Percentiles rank a stretch among this genome's conserved stretches.
Conservation (phyloP, 148 eudicot genomes). For the Vaccinium darrowii region DNA sequence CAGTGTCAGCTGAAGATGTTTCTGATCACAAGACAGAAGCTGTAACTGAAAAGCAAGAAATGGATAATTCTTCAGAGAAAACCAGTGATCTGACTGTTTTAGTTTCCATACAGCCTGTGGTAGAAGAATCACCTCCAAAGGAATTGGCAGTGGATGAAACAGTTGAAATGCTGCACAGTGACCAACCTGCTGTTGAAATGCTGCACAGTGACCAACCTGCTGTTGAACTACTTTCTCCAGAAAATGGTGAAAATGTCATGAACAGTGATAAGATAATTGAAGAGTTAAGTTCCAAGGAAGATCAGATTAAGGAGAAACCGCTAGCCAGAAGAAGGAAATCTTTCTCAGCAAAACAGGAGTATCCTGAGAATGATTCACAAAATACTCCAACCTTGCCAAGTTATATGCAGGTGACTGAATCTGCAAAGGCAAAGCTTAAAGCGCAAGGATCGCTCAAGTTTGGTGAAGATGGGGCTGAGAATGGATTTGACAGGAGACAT, state of each 20-base stretch:
- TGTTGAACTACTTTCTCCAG: conserved; percentile 25
- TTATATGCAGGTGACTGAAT: conserved; percentile 68
- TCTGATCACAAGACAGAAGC: conserved; percentile 36
- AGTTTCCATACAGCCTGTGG: conserved; percentile 22
- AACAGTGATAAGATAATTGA: conserved; percentile 19
- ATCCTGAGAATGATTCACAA: conserved; percentile 48
- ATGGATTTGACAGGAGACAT: conserved; percentile 47
- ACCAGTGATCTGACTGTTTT: conserved; percentile 17
- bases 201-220: conserved; percentile 26
- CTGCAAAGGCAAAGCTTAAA: conserved; percentile 74
- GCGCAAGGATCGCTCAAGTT: conserved; percentile 45
- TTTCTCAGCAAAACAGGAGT: conserved; percentile 53
- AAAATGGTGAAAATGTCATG: conserved; percentile 32
- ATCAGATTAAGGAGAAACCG: conserved; percentile 41
- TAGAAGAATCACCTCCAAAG: conserved; percentile 30
- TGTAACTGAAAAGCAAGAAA: conserved; percentile 30
- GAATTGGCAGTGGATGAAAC: conserved; percentile 32
- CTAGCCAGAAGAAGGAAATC: conserved; percentile 44
- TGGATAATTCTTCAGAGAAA: conserved; percentile 28
- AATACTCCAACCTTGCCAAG: conserved; percentile 57
- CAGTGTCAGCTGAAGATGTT: conserved; percentile 31
- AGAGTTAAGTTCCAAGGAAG: conserved; percentile 42
- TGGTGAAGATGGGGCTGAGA: conserved; percentile 53
- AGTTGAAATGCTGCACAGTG: conserved; percentile 20
- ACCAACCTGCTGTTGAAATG: conserved; percentile 30